Evolutionary conservation across 495 filamentous ascomycete species (phyloP), one percentile per base, ranked within the genome.

Genomic region (Daldinia caldariorum): DNA sequence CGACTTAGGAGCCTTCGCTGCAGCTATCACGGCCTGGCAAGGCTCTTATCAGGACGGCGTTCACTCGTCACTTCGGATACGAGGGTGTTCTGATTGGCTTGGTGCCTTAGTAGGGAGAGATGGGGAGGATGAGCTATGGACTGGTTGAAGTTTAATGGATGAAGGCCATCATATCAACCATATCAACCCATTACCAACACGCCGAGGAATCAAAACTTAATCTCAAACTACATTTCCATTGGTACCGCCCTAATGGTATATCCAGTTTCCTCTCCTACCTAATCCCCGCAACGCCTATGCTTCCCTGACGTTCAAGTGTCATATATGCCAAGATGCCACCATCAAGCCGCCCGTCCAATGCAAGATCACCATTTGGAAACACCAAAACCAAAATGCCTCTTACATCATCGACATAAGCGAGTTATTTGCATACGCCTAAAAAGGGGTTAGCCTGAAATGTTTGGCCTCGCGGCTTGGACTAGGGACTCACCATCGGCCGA

Each of bases 401-500:
- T 80, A 85, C 82, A 83, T 83, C 68, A 83, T 66, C 29, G 88
- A 92, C 84, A 92, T 89, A 60, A 94, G 81, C 29, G 89, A 90
- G 80, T 86, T 94, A 75, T 93, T 89, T 16, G 91, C 92, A 72
- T 95, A 95, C 34, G 92, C 92, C 90, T 92, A 67, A 54, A 10
- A 32, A 14, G 3, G 32, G 5, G 75, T 84, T 74, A 83, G 81
- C 32, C 63, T 53, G 12, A 58, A n/a, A 38, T 31, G n/a, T 63
- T 26, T 20, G 26, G 35, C 66, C 60, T 65, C 47, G 20, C 18
- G 71, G 71, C 39, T 41, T 8, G 34, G 12, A 58, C 13, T 47
- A 47, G 3, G 12, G 10, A 79, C 86, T 82, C 82, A 93, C 92
- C 94, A 98, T 99, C 10, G 95, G 94, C 78, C 90, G 91, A 77